Evolutionary conservation across 169 alveolate species (phyloP).

Genomic region (Plasmodium berghei): DNA sequence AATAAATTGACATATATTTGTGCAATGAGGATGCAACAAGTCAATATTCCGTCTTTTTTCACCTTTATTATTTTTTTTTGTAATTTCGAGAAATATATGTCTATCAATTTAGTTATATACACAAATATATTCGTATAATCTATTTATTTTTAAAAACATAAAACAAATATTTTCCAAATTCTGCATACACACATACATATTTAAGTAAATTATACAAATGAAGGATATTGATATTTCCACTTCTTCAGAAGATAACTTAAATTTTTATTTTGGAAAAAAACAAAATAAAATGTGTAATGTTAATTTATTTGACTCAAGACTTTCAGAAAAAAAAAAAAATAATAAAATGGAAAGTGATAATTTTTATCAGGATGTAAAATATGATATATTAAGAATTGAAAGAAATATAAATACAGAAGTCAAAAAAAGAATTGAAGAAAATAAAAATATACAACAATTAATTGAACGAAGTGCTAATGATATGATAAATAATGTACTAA

Average conservation of each 20-base stretch:
- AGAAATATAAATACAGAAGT: slow-evolving; percentile 67
- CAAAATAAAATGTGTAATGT: slow-evolving; percentile 17
- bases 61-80: no score
- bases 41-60: no score
- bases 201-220: no score
- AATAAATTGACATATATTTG: no score
- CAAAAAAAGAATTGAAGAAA: slow-evolving; percentile 61
- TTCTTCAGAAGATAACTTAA: slow-evolving; percentile 15
- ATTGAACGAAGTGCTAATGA: slow-evolving; percentile 66
- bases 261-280: not conserved
- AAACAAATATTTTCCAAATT: no score
- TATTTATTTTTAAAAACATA: no score
- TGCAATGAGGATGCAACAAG: no score
- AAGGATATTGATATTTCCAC: slow-evolving; percentile 18
- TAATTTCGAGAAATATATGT: no score
- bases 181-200: no score
- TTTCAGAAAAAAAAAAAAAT: slow-evolving; percentile 27
- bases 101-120: no score
- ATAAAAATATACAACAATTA: slow-evolving; percentile 50
- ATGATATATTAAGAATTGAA: slow-evolving; percentile 60
- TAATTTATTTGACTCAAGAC: slow-evolving; percentile 16
- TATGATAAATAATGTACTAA: slow-evolving; percentile 66
- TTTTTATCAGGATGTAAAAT: slow-evolving; percentile 51
- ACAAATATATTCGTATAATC: no score
- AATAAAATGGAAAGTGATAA: slow-evolving; percentile 15